phyloP scores from a whole-genome alignment of 441 rosid genomes.

The Gossypium schwendimanii region DNA sequence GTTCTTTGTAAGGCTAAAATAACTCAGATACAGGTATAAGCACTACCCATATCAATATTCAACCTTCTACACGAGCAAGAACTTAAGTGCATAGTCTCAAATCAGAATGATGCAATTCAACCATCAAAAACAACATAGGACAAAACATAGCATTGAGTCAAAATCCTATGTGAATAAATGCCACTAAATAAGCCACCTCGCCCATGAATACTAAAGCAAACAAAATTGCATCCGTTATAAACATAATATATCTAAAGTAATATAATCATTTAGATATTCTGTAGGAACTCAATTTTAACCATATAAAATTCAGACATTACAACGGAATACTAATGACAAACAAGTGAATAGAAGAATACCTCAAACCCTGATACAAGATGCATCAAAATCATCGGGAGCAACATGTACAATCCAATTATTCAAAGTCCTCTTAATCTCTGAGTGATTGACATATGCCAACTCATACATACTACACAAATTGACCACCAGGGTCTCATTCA shows the following conservation, averaged over 20 bases:
- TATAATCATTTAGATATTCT: background rate
- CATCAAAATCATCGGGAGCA: constrained; percentile 90
- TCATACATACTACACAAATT: constrained; percentile 82
- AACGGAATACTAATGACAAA: background rate
- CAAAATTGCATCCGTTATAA: background rate
- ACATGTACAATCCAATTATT: constrained; percentile 80
- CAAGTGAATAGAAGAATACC: constrained; percentile 15
- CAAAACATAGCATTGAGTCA: background rate
- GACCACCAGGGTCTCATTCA: constrained; percentile 80
- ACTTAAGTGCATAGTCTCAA: background rate
- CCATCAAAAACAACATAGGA: background rate
- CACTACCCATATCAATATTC: background rate
- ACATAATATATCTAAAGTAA: background rate
- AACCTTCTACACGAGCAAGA: background rate
- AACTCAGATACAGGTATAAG: background rate
- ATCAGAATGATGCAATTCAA: background rate
- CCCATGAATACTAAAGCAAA: background rate
- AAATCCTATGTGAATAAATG: background rate
- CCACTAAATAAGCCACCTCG: background rate
- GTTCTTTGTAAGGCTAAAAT: background rate
- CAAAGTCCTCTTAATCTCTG: constrained; percentile 69
- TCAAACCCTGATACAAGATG: constrained; percentile 72
- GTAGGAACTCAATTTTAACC: background rate
- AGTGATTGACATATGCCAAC: constrained; percentile 77
- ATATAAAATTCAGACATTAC: background rate